Evolutionary conservation across 2,329 filamentous ascomycete genomes (phyloP).

Genomic region (Arthrobotrys iridis): DNA sequence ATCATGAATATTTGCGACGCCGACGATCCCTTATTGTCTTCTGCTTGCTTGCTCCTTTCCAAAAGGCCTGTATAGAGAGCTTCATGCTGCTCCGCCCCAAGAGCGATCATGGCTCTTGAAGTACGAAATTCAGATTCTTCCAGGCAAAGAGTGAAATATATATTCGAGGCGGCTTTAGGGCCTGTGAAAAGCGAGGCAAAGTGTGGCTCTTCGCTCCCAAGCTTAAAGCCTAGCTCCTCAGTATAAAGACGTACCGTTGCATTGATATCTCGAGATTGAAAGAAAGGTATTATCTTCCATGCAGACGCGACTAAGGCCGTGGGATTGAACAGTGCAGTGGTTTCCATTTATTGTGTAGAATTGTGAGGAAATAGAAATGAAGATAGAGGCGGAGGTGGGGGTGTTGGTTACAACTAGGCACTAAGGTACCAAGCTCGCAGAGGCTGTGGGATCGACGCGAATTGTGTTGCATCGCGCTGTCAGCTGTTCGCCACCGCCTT

Average conservation of each 20-base stretch:
- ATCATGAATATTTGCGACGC: neutral
- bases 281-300: conserved; percentile 11
- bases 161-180: neutral
- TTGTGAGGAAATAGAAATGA: too few relatives aligned
- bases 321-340: neutral
- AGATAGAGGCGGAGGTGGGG: too few relatives aligned
- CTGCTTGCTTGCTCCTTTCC: neutral
- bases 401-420: too few relatives aligned
- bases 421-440: too few relatives aligned
- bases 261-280: conserved; percentile 3
- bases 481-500: neutral
- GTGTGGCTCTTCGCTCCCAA: conserved; percentile 1
- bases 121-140: conserved; percentile 3
- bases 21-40: neutral
- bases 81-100: neutral
- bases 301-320: neutral
- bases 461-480: neutral
- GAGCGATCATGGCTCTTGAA: conserved; percentile 2
- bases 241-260: neutral
- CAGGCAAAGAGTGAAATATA: neutral
- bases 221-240: neutral
- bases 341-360: too few relatives aligned
- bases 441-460: too few relatives aligned
- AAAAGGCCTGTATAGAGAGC: neutral
- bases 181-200: conserved; percentile 7